These are phyloP conservation scores for Cymbopogon citratus DNA, from an alignment of 176 grass and related monocot genomes.

Conservation along the genomic window DNA sequence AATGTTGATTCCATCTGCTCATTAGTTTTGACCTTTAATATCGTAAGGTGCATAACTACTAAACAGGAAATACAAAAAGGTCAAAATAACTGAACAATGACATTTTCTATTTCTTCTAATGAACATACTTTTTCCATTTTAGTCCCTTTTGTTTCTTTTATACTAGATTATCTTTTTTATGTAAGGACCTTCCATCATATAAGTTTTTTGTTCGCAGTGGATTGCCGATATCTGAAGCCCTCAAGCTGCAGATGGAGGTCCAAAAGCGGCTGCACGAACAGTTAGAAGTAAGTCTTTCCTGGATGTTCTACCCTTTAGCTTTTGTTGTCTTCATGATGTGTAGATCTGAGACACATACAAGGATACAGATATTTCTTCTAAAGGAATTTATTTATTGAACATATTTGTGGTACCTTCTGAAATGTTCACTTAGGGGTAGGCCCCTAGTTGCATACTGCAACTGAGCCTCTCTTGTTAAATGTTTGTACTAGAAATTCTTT, in stretches of 20 bases:
- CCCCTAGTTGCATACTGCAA: neutral
- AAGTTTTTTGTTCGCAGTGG: constrained; percentile 51
- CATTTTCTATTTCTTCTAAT: neutral
- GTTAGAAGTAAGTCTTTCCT: constrained; percentile 67
- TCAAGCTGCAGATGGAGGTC: constrained; percentile 96
- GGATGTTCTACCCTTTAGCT: neutral
- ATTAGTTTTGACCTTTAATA: neutral
- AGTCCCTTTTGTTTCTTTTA: neutral
- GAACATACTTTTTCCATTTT: neutral
- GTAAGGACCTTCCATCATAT: constrained; percentile 5
- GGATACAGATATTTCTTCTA: neutral
- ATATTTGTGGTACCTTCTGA: constrained; percentile 4
- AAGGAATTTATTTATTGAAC: neutral
- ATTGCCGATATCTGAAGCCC: constrained; percentile 76
- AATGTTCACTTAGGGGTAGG: neutral
- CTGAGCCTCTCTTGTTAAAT: neutral
- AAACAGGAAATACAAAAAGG: neutral
- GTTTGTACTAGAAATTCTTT: neutral
- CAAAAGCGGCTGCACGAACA: constrained; percentile 93
- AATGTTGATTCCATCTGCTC: neutral
- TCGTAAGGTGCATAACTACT: neutral
- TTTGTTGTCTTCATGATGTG: neutral
- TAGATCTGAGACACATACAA: neutral
- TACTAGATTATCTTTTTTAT: neutral
- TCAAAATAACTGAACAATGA: neutral